Evolutionary conservation across 2,329 filamentous ascomycete genomes (phyloP).

Genomic region (Aphanoascus verrucosus): DNA sequence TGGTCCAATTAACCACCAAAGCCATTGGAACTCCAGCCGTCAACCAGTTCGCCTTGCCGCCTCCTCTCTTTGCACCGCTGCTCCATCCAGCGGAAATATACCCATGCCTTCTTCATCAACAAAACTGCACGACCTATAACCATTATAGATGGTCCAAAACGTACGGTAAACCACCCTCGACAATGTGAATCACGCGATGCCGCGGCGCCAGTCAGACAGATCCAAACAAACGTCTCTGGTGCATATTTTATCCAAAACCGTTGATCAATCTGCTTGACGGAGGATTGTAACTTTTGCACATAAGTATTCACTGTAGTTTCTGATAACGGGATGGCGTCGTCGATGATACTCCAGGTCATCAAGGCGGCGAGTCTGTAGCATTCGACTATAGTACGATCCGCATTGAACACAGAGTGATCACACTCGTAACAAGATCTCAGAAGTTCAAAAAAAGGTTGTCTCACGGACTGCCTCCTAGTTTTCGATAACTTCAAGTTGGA

Average conservation of each 20-base stretch:
- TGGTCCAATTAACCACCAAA: not conserved
- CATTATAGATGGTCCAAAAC: slow-evolving; percentile 9
- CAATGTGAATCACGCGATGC: not conserved
- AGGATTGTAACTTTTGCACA: not conserved
- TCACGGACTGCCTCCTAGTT: not conserved
- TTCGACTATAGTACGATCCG: not conserved
- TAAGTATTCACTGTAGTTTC: not conserved
- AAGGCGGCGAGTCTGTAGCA: slow-evolving; percentile 9
- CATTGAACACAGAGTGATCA: not conserved
- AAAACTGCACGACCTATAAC: not conserved
- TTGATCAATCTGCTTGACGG: slow-evolving; percentile 4
- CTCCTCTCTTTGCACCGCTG: not conserved
- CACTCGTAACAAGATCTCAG: not conserved
- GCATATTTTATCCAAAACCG: slow-evolving; percentile 7
- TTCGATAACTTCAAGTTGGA: not conserved
- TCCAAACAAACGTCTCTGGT: slow-evolving; percentile 11
- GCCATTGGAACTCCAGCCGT: not conserved
- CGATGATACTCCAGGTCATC: slow-evolving; percentile 2
- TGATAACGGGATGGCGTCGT: not conserved
- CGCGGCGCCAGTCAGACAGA: slow-evolving; percentile 5
- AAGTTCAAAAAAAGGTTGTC: not conserved
- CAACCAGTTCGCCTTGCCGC: not conserved
- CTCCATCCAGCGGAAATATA: not conserved
- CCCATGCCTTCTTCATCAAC: not conserved
- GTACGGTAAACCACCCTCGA: slow-evolving; percentile 9